Percentiles rank a stretch among this genome's conserved stretches.
These are phyloP conservation scores for Epichloe sibirici DNA, from an alignment of 2,329 filamentous ascomycete genomes.

Conservation along the genomic window DNA sequence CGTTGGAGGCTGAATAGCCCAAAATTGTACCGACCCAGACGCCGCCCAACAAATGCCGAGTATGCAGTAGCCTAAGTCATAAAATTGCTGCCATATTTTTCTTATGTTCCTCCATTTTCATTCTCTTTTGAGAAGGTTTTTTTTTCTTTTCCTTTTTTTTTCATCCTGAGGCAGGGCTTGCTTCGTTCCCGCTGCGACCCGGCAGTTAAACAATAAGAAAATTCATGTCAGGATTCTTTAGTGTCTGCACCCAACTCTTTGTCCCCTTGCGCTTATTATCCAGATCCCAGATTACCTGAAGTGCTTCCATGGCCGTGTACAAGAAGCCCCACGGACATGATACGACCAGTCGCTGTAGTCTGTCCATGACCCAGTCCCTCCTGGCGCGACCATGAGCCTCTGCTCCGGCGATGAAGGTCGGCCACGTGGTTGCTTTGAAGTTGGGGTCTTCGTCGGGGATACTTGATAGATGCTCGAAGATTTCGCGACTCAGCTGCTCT, in stretches of 20 bases:
- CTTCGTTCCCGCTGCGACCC: background rate
- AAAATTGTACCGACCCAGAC: background rate
- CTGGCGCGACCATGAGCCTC: constrained; percentile 30
- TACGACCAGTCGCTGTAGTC: constrained; percentile 27
- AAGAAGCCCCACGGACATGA: constrained; percentile 37
- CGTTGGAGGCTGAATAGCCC: background rate
- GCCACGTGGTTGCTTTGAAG: constrained; percentile 45
- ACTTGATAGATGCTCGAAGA: constrained; percentile 33
- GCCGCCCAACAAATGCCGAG: background rate
- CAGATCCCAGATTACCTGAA: constrained; percentile 30
- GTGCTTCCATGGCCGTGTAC: constrained; percentile 32
- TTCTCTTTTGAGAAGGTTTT: background rate
- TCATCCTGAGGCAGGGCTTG: too few relatives aligned
- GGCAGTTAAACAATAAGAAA: constrained; percentile 28
- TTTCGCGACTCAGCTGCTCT: constrained; percentile 28
- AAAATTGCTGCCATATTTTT: background rate
- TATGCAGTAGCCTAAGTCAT: background rate
- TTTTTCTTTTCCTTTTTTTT: background rate
- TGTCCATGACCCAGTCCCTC: constrained; percentile 36
- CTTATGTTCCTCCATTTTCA: background rate
- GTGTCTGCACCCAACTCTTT: constrained; percentile 31
- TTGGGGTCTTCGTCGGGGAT: constrained; percentile 37
- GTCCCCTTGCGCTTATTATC: constrained; percentile 19
- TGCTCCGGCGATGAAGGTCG: constrained; percentile 43
- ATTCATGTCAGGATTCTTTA: constrained; percentile 29